A percentile compares a stretch with the other conserved stretches of the same genome.
Conservation (phyloP, 441 rosid genomes). For the Erysimum pusillum region DNA sequence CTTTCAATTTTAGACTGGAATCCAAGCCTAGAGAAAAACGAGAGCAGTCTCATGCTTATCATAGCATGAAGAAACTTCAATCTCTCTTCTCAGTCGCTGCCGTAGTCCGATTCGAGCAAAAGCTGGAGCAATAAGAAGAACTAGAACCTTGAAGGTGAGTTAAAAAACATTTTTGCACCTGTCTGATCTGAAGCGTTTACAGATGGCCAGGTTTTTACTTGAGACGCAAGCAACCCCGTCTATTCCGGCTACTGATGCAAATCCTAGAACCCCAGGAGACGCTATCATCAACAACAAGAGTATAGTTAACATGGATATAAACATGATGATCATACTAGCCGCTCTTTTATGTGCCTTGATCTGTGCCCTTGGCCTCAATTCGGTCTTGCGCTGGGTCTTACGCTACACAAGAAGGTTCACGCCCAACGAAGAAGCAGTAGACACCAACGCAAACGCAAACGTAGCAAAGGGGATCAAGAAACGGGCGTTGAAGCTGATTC, state of each 20-base stretch:
- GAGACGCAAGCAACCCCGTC: slow-evolving; percentile 33
- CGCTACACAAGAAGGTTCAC: slow-evolving; percentile 70
- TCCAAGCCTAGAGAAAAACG: too few relatives aligned
- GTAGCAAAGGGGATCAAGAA: slow-evolving; percentile 66
- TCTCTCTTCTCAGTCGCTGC: slow-evolving; percentile 2
- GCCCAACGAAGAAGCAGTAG: slow-evolving; percentile 46
- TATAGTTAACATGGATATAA: slow-evolving; percentile 70
- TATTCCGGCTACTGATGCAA: slow-evolving; percentile 30
- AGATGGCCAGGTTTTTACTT: slow-evolving; percentile 37
- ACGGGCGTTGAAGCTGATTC: slow-evolving; percentile 67
- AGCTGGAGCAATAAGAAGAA: background rate
- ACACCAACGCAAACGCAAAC: slow-evolving; percentile 44
- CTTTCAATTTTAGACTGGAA: slow-evolving; percentile 24
- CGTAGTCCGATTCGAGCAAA: slow-evolving; percentile 12
- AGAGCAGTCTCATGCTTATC: background rate
- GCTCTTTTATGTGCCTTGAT: slow-evolving; percentile 77
- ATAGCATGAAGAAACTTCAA: slow-evolving; percentile 15
- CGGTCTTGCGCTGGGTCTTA: slow-evolving; percentile 71
- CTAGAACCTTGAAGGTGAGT: slow-evolving; percentile 18
- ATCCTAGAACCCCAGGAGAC: slow-evolving; percentile 10
- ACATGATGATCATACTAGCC: slow-evolving; percentile 81
- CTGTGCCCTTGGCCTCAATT: slow-evolving; percentile 74
- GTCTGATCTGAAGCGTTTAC: background rate
- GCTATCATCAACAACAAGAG: slow-evolving; percentile 17
- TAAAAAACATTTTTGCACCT: background rate